Evolutionary conservation across 192 early-diverging fungal species (phyloP), one percentile per base, ranked within the genome.

Genomic region (Entomortierella beljakovae): DNA sequence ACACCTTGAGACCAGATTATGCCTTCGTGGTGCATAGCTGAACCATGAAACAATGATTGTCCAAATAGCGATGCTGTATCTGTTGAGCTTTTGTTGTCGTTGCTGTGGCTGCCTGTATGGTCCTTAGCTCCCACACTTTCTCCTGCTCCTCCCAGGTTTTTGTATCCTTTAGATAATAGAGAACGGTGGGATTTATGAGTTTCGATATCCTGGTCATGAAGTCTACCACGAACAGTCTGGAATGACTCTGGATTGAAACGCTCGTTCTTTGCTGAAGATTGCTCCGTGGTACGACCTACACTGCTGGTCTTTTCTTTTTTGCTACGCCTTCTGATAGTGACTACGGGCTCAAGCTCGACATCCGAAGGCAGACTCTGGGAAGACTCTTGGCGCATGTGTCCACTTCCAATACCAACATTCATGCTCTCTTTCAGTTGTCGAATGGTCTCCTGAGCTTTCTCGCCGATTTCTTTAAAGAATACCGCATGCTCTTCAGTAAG

Each of bases 1-100:
- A 79, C 26, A 15, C 75, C 75, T 18, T 79, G 66, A 0, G 75
- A 79, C 75, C 75, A 79, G 20, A 34, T 57, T 6, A 25, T 20
- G 28, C 34, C 4, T 18, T 33, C 29, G 4, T 32, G 7, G n/a
- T 34, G 26, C 13, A 8, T 0, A 32, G 26, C 40, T 0, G 11
- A 10, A 26, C n/a, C 16, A 28, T 18, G 40, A 31, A 11, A 9
- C 18, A 37, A 13, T 43, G 60, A 10, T 28, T 25, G 43, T 2
- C 43, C 43, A 2, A 16, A 46, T 46, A 20, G 43, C 43, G 43
- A 20, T 11, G 43, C 15, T 46, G 37, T 40, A 46, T 46, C 20
- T 46, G 11, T 46, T 46, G 3, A 11, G 43, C 43, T 5, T 20
- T 20, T 38, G 37, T 13, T 38, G 6, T 13, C 13, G 58, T 23